phyloP scores from a whole-genome alignment of 225 moss, liverwort and hornwort species.

The Sphagnum contortum region DNA sequence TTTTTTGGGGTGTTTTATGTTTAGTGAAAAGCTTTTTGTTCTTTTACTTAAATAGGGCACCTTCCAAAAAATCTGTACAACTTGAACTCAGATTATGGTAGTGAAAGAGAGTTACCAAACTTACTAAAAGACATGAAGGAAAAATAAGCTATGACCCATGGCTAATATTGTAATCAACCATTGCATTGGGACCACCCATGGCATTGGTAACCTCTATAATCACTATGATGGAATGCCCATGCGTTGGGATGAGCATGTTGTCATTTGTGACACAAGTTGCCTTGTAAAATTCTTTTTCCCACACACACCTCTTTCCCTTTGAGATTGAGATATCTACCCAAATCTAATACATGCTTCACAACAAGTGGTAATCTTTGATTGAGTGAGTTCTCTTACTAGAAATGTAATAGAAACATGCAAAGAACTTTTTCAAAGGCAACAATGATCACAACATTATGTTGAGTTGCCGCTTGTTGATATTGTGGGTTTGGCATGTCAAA shows the following conservation, averaged over 20 bases:
- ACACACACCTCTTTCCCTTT: too few relatives aligned
- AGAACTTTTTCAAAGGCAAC: too few relatives aligned
- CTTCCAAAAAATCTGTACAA: constrained; percentile 79
- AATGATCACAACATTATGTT: too few relatives aligned
- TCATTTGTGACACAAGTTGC: constrained; percentile 38
- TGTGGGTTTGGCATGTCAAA: constrained; percentile 1
- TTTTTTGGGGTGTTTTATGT: too few relatives aligned
- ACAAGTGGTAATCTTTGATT: constrained; percentile 31
- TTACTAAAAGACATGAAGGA: constrained; percentile 49
- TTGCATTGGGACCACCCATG: constrained; percentile 73
- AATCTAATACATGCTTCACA: too few relatives aligned
- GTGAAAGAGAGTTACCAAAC: constrained; percentile 56
- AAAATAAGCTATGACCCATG: constrained; percentile 54
- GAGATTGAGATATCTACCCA: too few relatives aligned
- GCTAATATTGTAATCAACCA: constrained; percentile 97
- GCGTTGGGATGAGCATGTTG: constrained; percentile 97
- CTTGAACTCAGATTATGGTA: constrained; percentile 77
- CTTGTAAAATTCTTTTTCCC: too few relatives aligned
- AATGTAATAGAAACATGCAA: too few relatives aligned
- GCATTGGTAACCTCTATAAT: constrained; percentile 75
- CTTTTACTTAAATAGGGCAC: constrained; percentile 41
- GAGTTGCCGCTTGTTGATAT: too few relatives aligned
- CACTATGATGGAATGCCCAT: constrained; percentile 91
- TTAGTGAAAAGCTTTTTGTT: too few relatives aligned
- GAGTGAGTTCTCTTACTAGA: neutral